Conservation (phyloP, 176 grass and related monocot species). For the Typha latifolia region DNA sequence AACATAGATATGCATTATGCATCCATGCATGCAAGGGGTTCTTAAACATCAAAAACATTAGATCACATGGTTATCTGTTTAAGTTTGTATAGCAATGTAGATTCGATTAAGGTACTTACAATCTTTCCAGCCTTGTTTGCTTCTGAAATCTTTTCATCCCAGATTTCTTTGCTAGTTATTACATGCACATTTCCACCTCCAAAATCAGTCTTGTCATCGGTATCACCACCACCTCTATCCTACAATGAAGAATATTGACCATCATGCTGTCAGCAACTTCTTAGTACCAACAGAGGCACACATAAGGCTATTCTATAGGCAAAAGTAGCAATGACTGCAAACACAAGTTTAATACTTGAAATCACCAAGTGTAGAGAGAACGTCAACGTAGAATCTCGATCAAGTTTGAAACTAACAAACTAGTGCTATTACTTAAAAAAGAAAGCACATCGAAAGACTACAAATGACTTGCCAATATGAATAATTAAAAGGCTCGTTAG, state of each 20-base stretch:
- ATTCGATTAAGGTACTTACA: slow-evolving; percentile 40
- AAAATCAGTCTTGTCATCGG: slow-evolving; percentile 61
- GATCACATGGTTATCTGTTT: background rate
- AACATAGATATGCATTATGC: too few species aligned
- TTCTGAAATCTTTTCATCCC: slow-evolving; percentile 78
- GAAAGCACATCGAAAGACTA: too few species aligned
- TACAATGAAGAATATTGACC: background rate
- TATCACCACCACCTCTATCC: slow-evolving; percentile 9
- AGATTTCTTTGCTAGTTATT: slow-evolving; percentile 74
- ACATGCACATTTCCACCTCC: slow-evolving; percentile 79
- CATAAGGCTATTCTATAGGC: background rate
- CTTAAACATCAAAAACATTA: background rate
- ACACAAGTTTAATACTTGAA: too few species aligned
- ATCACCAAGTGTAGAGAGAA: too few species aligned
- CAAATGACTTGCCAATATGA: too few species aligned
- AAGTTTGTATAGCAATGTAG: background rate
- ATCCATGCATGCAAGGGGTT: too few species aligned
- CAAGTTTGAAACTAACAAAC: too few species aligned
- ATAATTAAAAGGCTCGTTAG: too few species aligned
- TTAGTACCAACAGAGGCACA: background rate
- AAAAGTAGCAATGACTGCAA: background rate
- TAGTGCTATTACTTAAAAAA: too few species aligned
- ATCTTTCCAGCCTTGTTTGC: slow-evolving; percentile 83
- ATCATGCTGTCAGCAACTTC: background rate
- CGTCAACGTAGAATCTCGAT: too few species aligned